Evolutionary conservation across 345 rosid species (phyloP), one percentile per base, ranked within the genome.

Genomic region (Aegle marmelos): DNA sequence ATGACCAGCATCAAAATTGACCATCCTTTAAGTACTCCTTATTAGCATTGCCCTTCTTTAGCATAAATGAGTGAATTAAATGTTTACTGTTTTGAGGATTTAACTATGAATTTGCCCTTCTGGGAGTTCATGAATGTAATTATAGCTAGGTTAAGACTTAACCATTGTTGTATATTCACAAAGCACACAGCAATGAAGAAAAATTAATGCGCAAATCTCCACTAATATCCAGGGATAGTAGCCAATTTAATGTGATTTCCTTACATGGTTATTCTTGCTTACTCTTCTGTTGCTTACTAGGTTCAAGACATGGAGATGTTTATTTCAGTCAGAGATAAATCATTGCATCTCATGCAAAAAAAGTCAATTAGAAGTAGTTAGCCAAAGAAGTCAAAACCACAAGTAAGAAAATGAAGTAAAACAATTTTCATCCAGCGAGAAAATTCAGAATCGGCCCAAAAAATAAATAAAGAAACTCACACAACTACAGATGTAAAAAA

Each of bases 231-330:
- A 54, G 16, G 24, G 7, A 33, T 56, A 22, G 28, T 72, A 34
- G 6, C 34, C 50, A 72, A 31, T 22, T 72, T 72, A 22, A 72
- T 72, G 75, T 33, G 64, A 72, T 11, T 56, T 31, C 75, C 64
- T 72, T 56, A 33, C n/a, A 71, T 33, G 41, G 41, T 30, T 27
- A 22, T 33, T 56, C 63, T 21, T 57, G 6, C 11, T 41, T 21
- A 10, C 39, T 56, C 75, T 33, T 31, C 33, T 56, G 10, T 72
- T 37, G 68, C 34, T 71, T 70, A 8, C 16, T 9, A 19, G 61
- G 60, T 50, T 48, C 60, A 70, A 53, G 61, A 53, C 41, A 28
- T 28, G 9, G 16, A 50, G 25, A 7, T 45, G 57, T 25, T 48
- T 4, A 25, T 50, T 70, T 17, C 21, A 48, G 39, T 31, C 60